Conservation (phyloP, 2,329 filamentous ascomycete species). For the Chalaropsis thielavioides region DNA sequence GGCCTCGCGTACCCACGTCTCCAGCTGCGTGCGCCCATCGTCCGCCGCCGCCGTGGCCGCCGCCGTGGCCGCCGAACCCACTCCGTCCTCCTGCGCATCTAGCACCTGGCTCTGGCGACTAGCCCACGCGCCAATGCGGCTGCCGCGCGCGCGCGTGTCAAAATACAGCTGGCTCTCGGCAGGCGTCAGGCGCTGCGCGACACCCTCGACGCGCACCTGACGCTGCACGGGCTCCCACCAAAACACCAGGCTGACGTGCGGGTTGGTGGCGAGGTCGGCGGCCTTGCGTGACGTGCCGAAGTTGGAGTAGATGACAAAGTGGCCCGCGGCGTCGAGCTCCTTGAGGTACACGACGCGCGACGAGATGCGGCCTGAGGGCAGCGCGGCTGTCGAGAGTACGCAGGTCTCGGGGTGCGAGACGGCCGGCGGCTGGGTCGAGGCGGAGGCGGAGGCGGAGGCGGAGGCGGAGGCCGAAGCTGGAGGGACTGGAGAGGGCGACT, state of each 20-base stretch:
- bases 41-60: conserved; percentile 30
- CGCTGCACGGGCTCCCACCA: conserved; percentile 79
- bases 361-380: conserved; percentile 73
- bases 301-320: conserved; percentile 85
- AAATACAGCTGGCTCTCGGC: conserved; percentile 61
- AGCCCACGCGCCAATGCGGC: conserved; percentile 82
- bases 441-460: conserved; percentile 68
- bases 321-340: conserved; percentile 56
- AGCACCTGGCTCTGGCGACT: conserved; percentile 75
- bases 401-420: conserved; percentile 77
- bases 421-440: conserved; percentile 50
- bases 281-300: conserved; percentile 64
- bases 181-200: conserved; percentile 46
- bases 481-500: conserved; percentile 30
- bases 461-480: conserved; percentile 82
- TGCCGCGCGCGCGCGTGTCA: conserved; percentile 59
- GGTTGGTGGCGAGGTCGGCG: conserved; percentile 55
- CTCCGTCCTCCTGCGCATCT: conserved; percentile 25
- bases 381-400: conserved; percentile 66
- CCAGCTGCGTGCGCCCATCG: conserved; percentile 59
- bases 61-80: background rate
- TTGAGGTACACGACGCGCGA: conserved; percentile 88
- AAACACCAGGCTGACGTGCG: conserved; percentile 71
- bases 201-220: conserved; percentile 81
- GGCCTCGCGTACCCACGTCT: conserved; percentile 60